phyloP scores from a whole-genome alignment of 2,329 filamentous ascomycete species.

The Aurifilum marmelostoma region DNA sequence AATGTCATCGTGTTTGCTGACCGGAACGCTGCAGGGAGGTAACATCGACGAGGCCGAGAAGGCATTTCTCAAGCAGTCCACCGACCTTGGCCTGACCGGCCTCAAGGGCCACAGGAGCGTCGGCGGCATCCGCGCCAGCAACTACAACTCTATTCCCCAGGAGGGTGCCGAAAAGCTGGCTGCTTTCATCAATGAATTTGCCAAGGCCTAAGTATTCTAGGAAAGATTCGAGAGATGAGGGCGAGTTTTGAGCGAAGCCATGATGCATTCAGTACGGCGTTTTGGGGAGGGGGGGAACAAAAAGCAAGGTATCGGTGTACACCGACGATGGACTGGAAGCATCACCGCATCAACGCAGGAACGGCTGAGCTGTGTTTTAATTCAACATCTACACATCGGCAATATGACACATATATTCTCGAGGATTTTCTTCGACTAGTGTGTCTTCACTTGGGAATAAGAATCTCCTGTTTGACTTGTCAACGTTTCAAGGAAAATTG shows the following conservation, averaged over 20 bases:
- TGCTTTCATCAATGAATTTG: conserved; percentile 61
- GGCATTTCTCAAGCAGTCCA: conserved; percentile 74
- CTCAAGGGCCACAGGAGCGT: conserved; percentile 89
- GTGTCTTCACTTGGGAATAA: background rate
- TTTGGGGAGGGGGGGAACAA: background rate
- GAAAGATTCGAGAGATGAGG: background rate
- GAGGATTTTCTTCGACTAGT: background rate
- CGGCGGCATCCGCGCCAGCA: conserved; percentile 82
- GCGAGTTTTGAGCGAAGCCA: background rate
- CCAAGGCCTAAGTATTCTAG: conserved; percentile 38
- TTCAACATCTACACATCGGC: conserved; percentile 9
- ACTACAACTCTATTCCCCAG: conserved; percentile 83
- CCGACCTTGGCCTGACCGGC: conserved; percentile 70
- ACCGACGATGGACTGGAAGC: conserved; percentile 1
- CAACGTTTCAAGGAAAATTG: background rate
- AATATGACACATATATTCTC: background rate
- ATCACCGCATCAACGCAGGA: background rate
- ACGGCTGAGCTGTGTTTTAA: background rate
- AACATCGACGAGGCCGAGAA: conserved; percentile 74
- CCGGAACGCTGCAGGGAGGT: conserved; percentile 42
- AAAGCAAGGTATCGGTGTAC: background rate
- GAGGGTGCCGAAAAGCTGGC: conserved; percentile 70
- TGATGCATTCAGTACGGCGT: conserved; percentile 17
- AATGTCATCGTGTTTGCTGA: background rate
- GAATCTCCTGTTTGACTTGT: background rate